Evolutionary conservation across 306 rosid genomes (phyloP).

Genomic region (Quillaja saponaria): DNA sequence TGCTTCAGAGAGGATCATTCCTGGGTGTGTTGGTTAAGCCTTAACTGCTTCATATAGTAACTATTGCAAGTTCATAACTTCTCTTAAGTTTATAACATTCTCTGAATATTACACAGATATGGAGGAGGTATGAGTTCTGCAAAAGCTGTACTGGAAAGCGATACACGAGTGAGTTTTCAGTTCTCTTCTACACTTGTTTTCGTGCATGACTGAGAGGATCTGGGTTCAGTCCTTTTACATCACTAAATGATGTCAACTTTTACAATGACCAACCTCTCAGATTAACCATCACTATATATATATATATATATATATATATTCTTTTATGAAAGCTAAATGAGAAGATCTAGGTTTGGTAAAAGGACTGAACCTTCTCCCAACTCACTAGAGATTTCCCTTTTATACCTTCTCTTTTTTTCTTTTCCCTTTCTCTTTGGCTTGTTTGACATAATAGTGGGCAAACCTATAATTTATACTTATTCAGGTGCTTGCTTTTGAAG

Average conservation of each 20-base stretch:
- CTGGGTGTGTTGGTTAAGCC: conserved; percentile 60
- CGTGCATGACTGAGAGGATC: neutral
- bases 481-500: conserved; percentile 98
- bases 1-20: conserved; percentile 95
- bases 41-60: conserved; percentile 5
- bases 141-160: conserved; percentile 96
- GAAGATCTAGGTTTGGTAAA: too few relatives aligned
- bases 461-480: neutral
- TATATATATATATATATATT: too few relatives aligned
- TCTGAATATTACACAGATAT: conserved; percentile 51
- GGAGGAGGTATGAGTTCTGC: conserved; percentile 99
- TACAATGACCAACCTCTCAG: neutral
- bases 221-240: neutral
- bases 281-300: too few relatives aligned
- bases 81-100: conserved; percentile 6
- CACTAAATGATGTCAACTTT: too few relatives aligned
- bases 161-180: conserved; percentile 63
- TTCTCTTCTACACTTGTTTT: conserved; percentile 2
- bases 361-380: too few relatives aligned
- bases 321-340: too few relatives aligned
- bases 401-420: neutral
- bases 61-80: conserved; percentile 6
- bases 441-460: conserved; percentile 2
- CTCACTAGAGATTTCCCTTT: neutral
- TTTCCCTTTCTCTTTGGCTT: neutral